These are phyloP conservation scores for Cryptococcus sp. DNA, from an alignment of 1,284 basidiomycete genomes.

Conservation along the genomic window DNA sequence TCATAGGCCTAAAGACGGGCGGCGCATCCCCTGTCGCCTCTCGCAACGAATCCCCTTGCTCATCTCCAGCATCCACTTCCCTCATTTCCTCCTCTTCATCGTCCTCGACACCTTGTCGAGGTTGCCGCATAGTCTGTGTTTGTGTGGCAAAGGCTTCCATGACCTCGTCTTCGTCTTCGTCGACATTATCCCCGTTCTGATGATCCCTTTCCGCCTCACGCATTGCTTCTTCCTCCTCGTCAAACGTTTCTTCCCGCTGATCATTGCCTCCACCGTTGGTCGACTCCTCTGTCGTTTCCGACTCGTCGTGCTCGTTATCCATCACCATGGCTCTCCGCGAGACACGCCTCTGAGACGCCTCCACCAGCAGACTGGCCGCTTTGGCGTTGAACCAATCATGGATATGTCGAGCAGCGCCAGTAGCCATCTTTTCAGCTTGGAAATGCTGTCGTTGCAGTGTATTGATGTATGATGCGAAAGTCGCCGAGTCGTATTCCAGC, in stretches of 20 bases:
- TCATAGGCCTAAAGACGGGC: slow-evolving; percentile 43
- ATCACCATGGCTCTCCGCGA: slow-evolving; percentile 31
- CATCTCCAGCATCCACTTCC: slow-evolving; percentile 56
- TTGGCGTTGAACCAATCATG: slow-evolving; percentile 57
- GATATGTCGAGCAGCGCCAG: slow-evolving; percentile 43
- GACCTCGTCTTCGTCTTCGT: slow-evolving; percentile 43
- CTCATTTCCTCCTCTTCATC: slow-evolving; percentile 28
- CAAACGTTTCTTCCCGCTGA: slow-evolving; percentile 24
- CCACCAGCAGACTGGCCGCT: slow-evolving; percentile 83
- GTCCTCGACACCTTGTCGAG: slow-evolving; percentile 7
- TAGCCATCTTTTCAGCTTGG: slow-evolving; percentile 38
- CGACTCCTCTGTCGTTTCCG: not conserved
- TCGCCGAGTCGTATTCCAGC: slow-evolving; percentile 85
- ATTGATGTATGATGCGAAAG: slow-evolving; percentile 90
- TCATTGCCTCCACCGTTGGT: slow-evolving; percentile 15
- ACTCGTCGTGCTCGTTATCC: slow-evolving; percentile 36
- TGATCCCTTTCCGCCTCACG: slow-evolving; percentile 32
- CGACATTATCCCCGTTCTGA: slow-evolving; percentile 12
- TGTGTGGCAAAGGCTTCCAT: slow-evolving; percentile 50
- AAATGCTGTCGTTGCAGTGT: slow-evolving; percentile 61
- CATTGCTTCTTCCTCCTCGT: slow-evolving; percentile 48
- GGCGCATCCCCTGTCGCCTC: slow-evolving; percentile 58
- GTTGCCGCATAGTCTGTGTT: slow-evolving; percentile 35
- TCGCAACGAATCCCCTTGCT: slow-evolving; percentile 61
- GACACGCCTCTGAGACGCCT: slow-evolving; percentile 47